Evolutionary conservation across 1,139 yeast genomes (phyloP).

Genomic region (Saccharomyces hybrid): DNA sequence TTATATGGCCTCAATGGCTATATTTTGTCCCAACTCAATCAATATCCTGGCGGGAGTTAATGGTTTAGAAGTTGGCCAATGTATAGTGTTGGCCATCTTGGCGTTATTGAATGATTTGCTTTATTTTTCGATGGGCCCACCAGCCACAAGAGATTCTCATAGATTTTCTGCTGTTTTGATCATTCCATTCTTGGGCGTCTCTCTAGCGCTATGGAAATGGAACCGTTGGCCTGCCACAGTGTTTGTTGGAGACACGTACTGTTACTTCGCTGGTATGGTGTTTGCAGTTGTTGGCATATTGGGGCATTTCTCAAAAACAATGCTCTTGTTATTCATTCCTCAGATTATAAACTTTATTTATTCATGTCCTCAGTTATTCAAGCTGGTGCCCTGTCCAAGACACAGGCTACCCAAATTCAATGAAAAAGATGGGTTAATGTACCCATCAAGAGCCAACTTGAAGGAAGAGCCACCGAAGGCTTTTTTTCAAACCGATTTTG

Average conservation of each 20-base stretch:
- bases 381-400: conserved; percentile 86
- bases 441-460: conserved; percentile 59
- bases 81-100: conserved; percentile 65
- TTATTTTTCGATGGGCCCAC: conserved; percentile 51
- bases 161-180: conserved; percentile 70
- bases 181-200: conserved; percentile 81
- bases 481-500: conserved; percentile 33
- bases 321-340: conserved; percentile 76
- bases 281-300: conserved; percentile 93
- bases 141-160: conserved; percentile 74
- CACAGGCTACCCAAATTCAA: conserved; percentile 83
- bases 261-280: conserved; percentile 97
- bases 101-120: conserved; percentile 69
- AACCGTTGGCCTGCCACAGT: conserved; percentile 90
- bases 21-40: conserved; percentile 94
- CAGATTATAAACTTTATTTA: conserved; percentile 84
- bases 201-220: conserved; percentile 63
- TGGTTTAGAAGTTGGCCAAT: conserved; percentile 94
- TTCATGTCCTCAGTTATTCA: conserved; percentile 83
- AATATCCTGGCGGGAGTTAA: conserved; percentile 93
- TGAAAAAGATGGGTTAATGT: conserved; percentile 57
- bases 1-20: conserved; percentile 87
- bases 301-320: conserved; percentile 92
- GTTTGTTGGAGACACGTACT: conserved; percentile 96
- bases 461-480: conserved; percentile 33